phyloP scores from a whole-genome alignment of 495 filamentous ascomycete species.

The Penicillium longicatenatum region DNA sequence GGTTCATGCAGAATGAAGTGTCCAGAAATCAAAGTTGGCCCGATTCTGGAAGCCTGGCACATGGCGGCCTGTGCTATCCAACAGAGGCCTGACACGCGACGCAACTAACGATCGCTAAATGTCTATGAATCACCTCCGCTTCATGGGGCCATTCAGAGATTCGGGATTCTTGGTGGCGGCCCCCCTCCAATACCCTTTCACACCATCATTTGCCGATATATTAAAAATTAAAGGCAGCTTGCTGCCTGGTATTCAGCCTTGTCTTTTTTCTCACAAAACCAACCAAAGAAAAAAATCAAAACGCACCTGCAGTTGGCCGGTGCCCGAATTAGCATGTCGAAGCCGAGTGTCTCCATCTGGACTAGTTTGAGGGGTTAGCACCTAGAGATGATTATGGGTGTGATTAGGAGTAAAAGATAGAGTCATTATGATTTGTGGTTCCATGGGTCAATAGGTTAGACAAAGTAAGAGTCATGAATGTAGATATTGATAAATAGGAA shows the following conservation, averaged over 20 bases:
- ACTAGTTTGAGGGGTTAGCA: constrained; percentile 33
- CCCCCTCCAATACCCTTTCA: constrained; percentile 5
- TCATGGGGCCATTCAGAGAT: neutral
- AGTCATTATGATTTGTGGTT: neutral
- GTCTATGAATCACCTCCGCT: neutral
- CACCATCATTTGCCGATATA: neutral
- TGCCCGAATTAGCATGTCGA: constrained; percentile 19
- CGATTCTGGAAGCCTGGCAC: constrained; percentile 30
- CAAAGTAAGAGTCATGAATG: no score
- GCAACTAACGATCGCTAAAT: neutral
- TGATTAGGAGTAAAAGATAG: neutral
- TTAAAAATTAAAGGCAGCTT: neutral
- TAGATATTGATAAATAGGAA: no score
- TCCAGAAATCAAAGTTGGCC: constrained; percentile 15
- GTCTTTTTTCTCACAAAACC: constrained; percentile 5
- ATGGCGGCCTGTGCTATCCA: constrained; percentile 26
- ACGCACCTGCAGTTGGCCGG: constrained; percentile 22
- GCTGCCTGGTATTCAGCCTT: constrained; percentile 1
- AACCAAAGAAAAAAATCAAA: constrained; percentile 10
- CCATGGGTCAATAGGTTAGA: no score
- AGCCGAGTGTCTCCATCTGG: constrained; percentile 27
- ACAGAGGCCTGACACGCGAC: constrained; percentile 27
- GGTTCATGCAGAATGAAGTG: constrained; percentile 31
- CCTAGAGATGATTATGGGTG: no score
- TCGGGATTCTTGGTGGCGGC: constrained; percentile 6